A percentile compares a stretch with the other conserved stretches of the same genome.
These are phyloP conservation scores for Escovopsis weberi DNA, from an alignment of 2,329 filamentous ascomycete species.

Conservation along the genomic window DNA sequence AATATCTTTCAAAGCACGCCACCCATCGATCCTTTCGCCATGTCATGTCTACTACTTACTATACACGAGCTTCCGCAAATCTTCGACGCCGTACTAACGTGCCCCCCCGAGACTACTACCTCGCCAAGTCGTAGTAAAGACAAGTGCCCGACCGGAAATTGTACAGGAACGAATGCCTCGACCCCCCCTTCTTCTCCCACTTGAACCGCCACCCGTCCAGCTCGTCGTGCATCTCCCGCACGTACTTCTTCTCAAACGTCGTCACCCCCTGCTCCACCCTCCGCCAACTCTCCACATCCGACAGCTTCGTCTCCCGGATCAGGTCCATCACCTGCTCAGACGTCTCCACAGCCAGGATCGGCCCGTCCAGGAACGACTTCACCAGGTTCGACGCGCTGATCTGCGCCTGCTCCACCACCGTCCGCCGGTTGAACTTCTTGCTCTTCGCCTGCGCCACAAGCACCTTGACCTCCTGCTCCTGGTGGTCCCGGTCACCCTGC, in stretches of 20 bases:
- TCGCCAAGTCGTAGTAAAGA: slow-evolving; percentile 67
- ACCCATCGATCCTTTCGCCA: too few species aligned
- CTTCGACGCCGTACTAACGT: too few species aligned
- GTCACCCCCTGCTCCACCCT: slow-evolving; percentile 64
- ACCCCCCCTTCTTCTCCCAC: slow-evolving; percentile 38
- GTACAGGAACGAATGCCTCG: slow-evolving; percentile 72
- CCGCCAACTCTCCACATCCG: slow-evolving; percentile 74
- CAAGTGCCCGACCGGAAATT: slow-evolving; percentile 78
- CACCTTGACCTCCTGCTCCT: slow-evolving; percentile 67
- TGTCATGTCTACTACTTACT: too few species aligned
- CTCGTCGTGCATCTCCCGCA: slow-evolving; percentile 69
- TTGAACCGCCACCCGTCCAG: slow-evolving; percentile 47
- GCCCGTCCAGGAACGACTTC: slow-evolving; percentile 58
- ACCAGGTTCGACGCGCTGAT: slow-evolving; percentile 45
- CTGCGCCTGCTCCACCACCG: slow-evolving; percentile 70
- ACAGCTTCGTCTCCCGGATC: slow-evolving; percentile 59
- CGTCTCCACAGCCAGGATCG: slow-evolving; percentile 77
- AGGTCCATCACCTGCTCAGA: slow-evolving; percentile 69
- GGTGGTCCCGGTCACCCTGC: slow-evolving; percentile 21
- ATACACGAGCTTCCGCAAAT: too few species aligned
- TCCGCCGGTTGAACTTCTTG: slow-evolving; percentile 82
- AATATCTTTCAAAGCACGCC: too few species aligned
- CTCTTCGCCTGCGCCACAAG: slow-evolving; percentile 67
- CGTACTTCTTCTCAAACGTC: slow-evolving; percentile 64
- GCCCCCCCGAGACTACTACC: slow-evolving; percentile 11